Base-by-base conservation (phyloP, 1,284 basidiomycete genomes). In the Tilletiopsis washingtonensis region DNA sequence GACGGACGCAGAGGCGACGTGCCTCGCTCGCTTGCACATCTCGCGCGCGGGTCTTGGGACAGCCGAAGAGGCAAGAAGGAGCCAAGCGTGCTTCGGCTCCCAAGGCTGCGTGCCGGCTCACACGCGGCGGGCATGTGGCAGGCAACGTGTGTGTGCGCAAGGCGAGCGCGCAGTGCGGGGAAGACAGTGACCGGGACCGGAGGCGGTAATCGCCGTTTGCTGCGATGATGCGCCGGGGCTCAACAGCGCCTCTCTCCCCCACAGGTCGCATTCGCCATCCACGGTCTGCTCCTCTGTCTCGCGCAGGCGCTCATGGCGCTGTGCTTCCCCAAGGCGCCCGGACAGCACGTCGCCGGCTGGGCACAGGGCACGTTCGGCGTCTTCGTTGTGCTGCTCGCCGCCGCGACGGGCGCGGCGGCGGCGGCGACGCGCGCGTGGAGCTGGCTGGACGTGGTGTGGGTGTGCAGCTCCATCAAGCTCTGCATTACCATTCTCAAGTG, bases 401-500 rank as follows among this genome's bases (percentile, higher is more conserved):
- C 57, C 15, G 43, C 56, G 3, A 53, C 57, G 5, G 40, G 25
- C 0, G 17, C 11, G 1, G 51, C 56, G 11, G 52, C 56, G 20
- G 25, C 45, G 6, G 40, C 36, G 46, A 38, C 21, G 25, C 5
- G 11, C 26, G 24, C 5, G 29, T 24, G 37, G 9, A 19, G 23
- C 0, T 62, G 60, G 57, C 14, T 68, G 2, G 51, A 59, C 40
- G 47, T 62, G 17, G 58, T 64, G 7, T 23, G 68, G 43, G 49
- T 64, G 25, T 54, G 74, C 7, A 65, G 64, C 1, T 69, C 57
- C 14, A 54, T 76, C 57, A 77, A 77, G 57, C 62, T 77, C 5
- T 61, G 59, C 25, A 67, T 75, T 21, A 70, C 73, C 4, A 51
- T 74, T 26, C 58, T 67, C 37, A 76, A 77, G 49, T 73, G 72